A percentile compares a stretch with the other conserved stretches of the same genome.
These are phyloP conservation scores for Metarhizium rileyi DNA, from an alignment of 2,329 filamentous ascomycete genomes.

Conservation along the genomic window DNA sequence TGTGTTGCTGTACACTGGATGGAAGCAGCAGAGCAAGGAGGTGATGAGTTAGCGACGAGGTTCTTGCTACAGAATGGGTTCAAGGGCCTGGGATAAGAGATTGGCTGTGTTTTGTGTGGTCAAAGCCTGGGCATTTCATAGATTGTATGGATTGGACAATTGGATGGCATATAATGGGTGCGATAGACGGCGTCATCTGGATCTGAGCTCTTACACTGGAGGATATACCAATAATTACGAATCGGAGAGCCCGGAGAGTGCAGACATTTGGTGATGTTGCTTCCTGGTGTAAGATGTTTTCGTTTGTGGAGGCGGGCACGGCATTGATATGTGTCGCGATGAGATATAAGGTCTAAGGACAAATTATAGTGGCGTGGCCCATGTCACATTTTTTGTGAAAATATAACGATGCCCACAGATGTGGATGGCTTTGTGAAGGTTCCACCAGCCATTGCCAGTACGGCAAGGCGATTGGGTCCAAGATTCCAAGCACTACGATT, in stretches of 20 bases:
- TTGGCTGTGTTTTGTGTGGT: background rate
- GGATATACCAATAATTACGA: background rate
- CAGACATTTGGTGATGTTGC: background rate
- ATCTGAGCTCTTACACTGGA: background rate
- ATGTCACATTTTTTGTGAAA: too few species aligned
- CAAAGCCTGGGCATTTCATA: background rate
- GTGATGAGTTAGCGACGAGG: slow-evolving; percentile 73
- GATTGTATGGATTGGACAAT: background rate
- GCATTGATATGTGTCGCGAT: too few species aligned
- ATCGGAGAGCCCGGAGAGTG: background rate
- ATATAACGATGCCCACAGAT: too few species aligned
- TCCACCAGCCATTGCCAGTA: too few species aligned
- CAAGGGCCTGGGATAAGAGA: slow-evolving; percentile 19
- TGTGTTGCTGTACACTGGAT: slow-evolving; percentile 97
- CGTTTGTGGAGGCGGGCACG: too few species aligned
- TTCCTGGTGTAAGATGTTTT: too few species aligned
- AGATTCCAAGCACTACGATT: too few species aligned
- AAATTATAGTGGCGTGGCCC: too few species aligned
- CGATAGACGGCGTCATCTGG: background rate
- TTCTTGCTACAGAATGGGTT: slow-evolving; percentile 62
- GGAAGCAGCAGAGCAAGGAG: slow-evolving; percentile 78
- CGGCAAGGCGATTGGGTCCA: too few species aligned
- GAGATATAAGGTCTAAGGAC: too few species aligned
- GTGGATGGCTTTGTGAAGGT: too few species aligned
- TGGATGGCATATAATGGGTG: background rate